A percentile compares a stretch with the other conserved stretches of the same genome.
Conservation (phyloP, 805 yeast genomes). For the Ogataea trehaloabstinens region DNA sequence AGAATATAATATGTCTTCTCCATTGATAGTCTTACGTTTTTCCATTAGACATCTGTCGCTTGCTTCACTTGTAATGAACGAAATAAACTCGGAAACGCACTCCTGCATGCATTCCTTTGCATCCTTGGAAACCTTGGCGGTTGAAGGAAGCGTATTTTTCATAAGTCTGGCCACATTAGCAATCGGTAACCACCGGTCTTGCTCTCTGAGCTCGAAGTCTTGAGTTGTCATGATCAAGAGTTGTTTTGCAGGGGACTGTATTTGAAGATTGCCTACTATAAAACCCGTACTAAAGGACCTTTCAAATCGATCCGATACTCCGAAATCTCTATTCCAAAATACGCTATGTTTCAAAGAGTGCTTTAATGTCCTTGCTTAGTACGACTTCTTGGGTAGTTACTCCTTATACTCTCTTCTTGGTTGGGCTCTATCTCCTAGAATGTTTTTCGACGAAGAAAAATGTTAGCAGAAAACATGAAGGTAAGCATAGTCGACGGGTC, state of each 20-base stretch:
- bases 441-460: neutral
- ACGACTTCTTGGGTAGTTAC: too few relatives aligned
- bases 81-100: slow-evolving; percentile 57
- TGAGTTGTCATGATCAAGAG: slow-evolving; percentile 15
- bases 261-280: too few relatives aligned
- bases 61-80: slow-evolving; percentile 65
- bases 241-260: too few relatives aligned
- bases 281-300: too few relatives aligned
- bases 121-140: slow-evolving; percentile 76
- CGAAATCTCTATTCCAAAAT: too few relatives aligned
- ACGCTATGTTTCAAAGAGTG: too few relatives aligned
- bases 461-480: too few relatives aligned
- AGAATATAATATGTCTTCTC: slow-evolving; percentile 64
- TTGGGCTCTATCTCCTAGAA: neutral
- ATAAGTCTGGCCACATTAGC: slow-evolving; percentile 72
- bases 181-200: slow-evolving; percentile 60
- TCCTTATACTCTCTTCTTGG: too few relatives aligned
- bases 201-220: slow-evolving; percentile 55
- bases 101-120: slow-evolving; percentile 78
- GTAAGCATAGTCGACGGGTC: too few relatives aligned
- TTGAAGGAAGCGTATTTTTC: slow-evolving; percentile 69
- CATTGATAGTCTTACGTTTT: slow-evolving; percentile 67
- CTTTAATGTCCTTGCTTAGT: too few relatives aligned
- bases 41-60: slow-evolving; percentile 63
- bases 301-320: too few relatives aligned